Percentiles rank a stretch among this genome's conserved stretches.
Evolutionary conservation across 2,329 filamentous ascomycete genomes (phyloP).

Genomic region (Aaosphaeria arxii): DNA sequence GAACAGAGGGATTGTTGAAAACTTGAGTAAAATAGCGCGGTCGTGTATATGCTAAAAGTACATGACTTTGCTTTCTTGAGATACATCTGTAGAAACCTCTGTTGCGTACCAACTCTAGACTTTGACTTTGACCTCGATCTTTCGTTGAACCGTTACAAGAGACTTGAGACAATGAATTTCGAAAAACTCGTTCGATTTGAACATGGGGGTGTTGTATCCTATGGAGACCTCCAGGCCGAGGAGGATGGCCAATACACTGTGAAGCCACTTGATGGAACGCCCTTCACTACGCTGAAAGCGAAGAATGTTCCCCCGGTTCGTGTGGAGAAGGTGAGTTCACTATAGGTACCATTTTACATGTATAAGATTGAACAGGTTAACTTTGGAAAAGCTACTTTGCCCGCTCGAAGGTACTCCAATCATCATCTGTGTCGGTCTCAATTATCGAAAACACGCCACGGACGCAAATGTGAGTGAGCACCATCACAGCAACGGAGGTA

Average conservation of each 20-base stretch:
- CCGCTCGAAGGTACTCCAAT: conserved; percentile 4
- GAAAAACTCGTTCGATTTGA: conserved; percentile 33
- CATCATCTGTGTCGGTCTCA: conserved; percentile 9
- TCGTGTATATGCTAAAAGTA: too few species aligned
- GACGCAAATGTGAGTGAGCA: conserved; percentile 5
- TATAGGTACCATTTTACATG: conserved; percentile 23
- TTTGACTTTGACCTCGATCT: too few species aligned
- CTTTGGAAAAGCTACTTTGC: conserved; percentile 4
- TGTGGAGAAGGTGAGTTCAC: conserved; percentile 27
- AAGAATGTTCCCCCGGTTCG: too few species aligned
- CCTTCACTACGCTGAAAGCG: too few species aligned
- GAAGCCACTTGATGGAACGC: too few species aligned
- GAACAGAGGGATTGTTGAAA: too few species aligned
- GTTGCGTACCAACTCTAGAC: too few species aligned
- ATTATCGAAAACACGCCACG: conserved; percentile 6
- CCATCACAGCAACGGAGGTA: not conserved
- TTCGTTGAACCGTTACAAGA: too few species aligned
- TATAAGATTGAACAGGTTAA: conserved; percentile 2
- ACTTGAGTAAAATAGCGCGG: too few species aligned
- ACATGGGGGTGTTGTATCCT: conserved; percentile 23
- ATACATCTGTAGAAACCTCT: too few species aligned
- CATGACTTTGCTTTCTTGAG: too few species aligned
- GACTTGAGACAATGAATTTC: conserved; percentile 12
- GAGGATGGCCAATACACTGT: too few species aligned
- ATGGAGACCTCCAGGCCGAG: conserved; percentile 19